These are phyloP conservation scores for Solanum peruvianum DNA, from an alignment of 257 asterid genomes.

Conservation along the genomic window DNA sequence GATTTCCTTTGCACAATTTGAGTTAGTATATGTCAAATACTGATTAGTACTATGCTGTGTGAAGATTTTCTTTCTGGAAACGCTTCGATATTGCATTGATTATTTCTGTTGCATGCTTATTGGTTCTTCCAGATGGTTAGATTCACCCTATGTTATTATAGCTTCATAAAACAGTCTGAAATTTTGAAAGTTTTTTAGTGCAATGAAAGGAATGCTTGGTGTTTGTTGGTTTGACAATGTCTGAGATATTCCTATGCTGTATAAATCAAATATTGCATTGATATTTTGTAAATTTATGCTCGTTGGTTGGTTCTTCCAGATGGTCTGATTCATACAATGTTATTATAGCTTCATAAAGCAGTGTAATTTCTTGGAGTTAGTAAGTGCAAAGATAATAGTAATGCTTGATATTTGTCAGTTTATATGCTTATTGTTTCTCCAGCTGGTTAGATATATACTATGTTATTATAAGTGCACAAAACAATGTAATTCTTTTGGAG, in stretches of 20 bases:
- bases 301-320: neutral
- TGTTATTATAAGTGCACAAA: neutral
- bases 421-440: neutral
- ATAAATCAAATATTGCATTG: neutral
- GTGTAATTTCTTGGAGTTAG: neutral
- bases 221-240: neutral
- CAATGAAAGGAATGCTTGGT: neutral
- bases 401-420: too few species aligned
- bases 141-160: neutral
- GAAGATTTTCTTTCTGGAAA: neutral
- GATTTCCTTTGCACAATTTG: neutral
- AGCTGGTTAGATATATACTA: neutral
- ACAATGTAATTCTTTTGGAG: neutral
- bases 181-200: neutral
- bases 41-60: neutral
- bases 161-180: neutral
- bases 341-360: neutral
- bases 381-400: neutral
- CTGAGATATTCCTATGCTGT: neutral
- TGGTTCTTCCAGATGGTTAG: neutral
- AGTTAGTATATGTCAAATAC: neutral
- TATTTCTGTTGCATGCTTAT: neutral
- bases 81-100: neutral
- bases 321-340: neutral
- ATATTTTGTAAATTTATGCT: neutral